phyloP scores from a whole-genome alignment of 306 rosid genomes.

The Morella rubra region DNA sequence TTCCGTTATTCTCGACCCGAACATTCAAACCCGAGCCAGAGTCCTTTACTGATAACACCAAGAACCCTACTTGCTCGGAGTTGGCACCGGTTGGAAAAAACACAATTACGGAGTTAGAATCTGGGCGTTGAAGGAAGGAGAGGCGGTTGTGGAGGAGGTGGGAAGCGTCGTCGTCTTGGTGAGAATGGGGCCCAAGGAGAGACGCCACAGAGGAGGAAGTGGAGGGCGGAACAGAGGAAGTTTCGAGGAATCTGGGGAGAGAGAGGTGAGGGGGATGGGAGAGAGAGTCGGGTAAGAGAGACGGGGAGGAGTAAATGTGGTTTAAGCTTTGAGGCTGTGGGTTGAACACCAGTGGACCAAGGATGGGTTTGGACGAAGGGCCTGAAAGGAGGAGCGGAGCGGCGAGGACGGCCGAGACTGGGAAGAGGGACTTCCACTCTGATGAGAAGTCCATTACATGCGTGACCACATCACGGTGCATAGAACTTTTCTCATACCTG shows the following conservation, averaged over 20 bases:
- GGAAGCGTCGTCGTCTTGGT: constrained; percentile 21
- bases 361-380: constrained; percentile 12
- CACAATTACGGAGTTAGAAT: constrained; percentile 15
- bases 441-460: constrained; percentile 13
- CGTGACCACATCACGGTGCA: too few relatives aligned
- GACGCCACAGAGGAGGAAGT: constrained; percentile 13
- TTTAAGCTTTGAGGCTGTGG: constrained; percentile 36
- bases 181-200: constrained; percentile 20
- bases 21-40: constrained; percentile 19
- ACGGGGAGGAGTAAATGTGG: constrained; percentile 40
- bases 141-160: too few relatives aligned
- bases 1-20: constrained; percentile 15
- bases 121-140: constrained; percentile 34
- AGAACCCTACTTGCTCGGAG: constrained; percentile 48
- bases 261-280: constrained; percentile 1
- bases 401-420: constrained; percentile 41
- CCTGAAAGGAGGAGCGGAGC: constrained; percentile 34
- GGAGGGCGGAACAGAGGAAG: too few relatives aligned
- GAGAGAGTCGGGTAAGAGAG: constrained; percentile 35
- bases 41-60: constrained; percentile 25
- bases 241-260: too few relatives aligned
- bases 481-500: too few relatives aligned
- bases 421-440: constrained; percentile 60
- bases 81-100: constrained; percentile 62
- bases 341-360: constrained; percentile 66